Conservation (phyloP, 345 rosid species). For the Camelina hispida region DNA sequence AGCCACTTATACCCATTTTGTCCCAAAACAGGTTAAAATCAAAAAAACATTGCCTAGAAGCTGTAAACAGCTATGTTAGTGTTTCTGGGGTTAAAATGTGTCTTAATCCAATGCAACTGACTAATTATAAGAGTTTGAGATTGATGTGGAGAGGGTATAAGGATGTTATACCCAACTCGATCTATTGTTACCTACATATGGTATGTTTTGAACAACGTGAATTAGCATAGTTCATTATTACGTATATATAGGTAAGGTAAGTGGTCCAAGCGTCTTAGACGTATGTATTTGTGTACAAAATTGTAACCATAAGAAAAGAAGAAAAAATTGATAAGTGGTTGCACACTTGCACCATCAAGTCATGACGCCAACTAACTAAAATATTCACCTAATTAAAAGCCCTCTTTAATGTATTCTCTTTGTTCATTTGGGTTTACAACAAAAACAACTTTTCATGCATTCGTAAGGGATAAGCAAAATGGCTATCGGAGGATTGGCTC, state of each 20-base stretch:
- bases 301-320: not conserved
- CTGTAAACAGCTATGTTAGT: no score
- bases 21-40: no score
- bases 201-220: not conserved
- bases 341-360: slow-evolving; percentile 31
- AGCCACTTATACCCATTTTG: no score
- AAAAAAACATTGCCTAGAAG: no score
- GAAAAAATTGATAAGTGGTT: slow-evolving; percentile 2
- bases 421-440: not conserved
- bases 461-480: slow-evolving; percentile 38
- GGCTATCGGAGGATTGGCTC: slow-evolving; percentile 57
- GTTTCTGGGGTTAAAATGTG: no score
- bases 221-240: not conserved
- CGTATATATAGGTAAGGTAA: slow-evolving; percentile 14
- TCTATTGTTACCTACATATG: not conserved
- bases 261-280: not conserved
- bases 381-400: slow-evolving; percentile 21
- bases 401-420: slow-evolving; percentile 15
- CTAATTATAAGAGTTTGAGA: no score
- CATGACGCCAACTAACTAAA: slow-evolving; percentile 32
- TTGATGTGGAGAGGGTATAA: no score
- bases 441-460: not conserved
- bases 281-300: not conserved
- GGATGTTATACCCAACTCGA: not conserved
- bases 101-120: no score